phyloP scores from a whole-genome alignment of 768 basidiomycete genomes.

The Suillus hirtellus region DNA sequence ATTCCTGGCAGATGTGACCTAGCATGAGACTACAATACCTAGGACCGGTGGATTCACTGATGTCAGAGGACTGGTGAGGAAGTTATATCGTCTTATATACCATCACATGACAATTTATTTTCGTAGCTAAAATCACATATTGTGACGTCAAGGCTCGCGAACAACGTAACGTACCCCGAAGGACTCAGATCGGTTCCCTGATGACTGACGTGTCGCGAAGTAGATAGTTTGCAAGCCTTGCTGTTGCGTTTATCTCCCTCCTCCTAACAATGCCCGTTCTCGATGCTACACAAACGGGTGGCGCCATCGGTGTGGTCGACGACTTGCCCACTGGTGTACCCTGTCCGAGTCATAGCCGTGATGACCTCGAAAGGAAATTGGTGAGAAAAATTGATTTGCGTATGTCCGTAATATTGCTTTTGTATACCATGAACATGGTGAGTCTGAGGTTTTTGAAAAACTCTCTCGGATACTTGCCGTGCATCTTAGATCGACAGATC shows the following conservation, averaged over 20 bases:
- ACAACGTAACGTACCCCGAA: no score
- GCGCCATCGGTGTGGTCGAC: background rate
- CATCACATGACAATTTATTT: no score
- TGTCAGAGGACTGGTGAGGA: no score
- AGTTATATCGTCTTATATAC: no score
- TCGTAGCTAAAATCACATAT: no score
- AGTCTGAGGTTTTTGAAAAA: background rate
- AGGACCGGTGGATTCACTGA: no score
- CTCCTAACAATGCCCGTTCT: background rate
- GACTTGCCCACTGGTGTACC: background rate
- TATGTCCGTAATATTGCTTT: slow-evolving; percentile 11
- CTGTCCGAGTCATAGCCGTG: background rate
- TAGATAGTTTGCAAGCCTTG: background rate
- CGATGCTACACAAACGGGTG: background rate
- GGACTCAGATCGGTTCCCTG: no score
- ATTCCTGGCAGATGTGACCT: no score
- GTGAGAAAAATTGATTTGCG: slow-evolving; percentile 14
- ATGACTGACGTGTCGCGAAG: no score
- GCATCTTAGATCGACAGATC: slow-evolving; percentile 12
- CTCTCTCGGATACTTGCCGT: background rate
- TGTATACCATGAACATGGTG: slow-evolving; percentile 15
- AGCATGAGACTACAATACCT: no score
- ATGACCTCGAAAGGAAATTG: slow-evolving; percentile 7
- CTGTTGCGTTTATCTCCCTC: background rate
- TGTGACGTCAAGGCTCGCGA: no score